Evolutionary conservation across 805 yeast species (phyloP), one percentile per base, ranked within the genome.

Genomic region (Vanderwaltozyma yarrowii): DNA sequence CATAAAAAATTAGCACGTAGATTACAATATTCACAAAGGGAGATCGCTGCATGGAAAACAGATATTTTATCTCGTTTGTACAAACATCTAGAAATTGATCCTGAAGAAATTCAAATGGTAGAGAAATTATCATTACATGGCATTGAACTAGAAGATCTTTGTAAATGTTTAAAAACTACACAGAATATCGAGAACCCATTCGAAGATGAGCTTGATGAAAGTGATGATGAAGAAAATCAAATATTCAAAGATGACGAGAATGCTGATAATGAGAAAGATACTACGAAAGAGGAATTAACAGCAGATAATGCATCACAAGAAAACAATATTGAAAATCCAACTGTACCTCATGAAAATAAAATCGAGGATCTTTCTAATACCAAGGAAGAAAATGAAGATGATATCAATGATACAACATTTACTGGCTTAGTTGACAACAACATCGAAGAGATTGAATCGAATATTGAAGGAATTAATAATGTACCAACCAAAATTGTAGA

Each of bases 41-140:
- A 82, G 42, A 76, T 82, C 62, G 89, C 84, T 5, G 73, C 76
- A 51, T 92, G 97, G 97, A 78, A 87, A 27, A 71, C 77, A 55
- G 73, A 73, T 43, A 72, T 86, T 13, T 78, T 80, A 70, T 64
- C 74, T 33, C 71, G 82, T 44, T 53, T 92, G 12, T 87, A 86
- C 49, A 76, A 74, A 9, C 98, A 92, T 60, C 64, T 92, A 64
- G 87, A 77, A n/a, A 62, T 92, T 9, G 59, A 64, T 12, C 73
- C 73, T n/a, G 85, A 78, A 12, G 98, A 92, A 58, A 73, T 79
- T 41, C 58, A 66, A 28, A 92, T 92, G 97, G 82, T 92, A 36
- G 95, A 88, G 52, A 78, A 76, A 42, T 64, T 92, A 42, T 78
- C 94, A 30, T 65, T 76, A 12, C 97, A 92, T 57, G 94, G 95